Evolutionary conservation across 1,284 basidiomycete species (phyloP), one percentile per base, ranked within the genome.

Genomic region (Microbotryomycetes sp.): DNA sequence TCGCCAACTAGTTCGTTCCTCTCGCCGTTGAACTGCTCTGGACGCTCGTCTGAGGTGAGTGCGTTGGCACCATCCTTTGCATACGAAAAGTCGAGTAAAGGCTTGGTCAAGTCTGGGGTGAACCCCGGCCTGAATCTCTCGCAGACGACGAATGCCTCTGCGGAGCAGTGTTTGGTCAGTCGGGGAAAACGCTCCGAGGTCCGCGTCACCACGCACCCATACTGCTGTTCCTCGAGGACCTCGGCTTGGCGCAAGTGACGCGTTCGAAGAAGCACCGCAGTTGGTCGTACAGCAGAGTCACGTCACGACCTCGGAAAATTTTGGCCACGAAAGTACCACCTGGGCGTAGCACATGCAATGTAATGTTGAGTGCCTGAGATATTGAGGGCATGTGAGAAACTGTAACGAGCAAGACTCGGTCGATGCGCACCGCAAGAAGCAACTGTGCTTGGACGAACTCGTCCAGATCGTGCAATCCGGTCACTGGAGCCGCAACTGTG

Each of bases 391-490:
- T 52, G n/a, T 11, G 47, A n/a, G n/a, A n/a, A n/a, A n/a, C n/a
- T n/a, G n/a, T n/a, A n/a, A 4, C n/a, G 45, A 56, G 27, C n/a
- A 16, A 41, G 52, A n/a, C 6, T 50, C 31, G 5, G 5, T 53
- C 7, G 7, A 21, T n/a, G 73, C 76, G 56, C 51, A 77, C 79
- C 16, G 81, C 80, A 15, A 81, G 74, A 2, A 83, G 72, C 0
- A 83, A 76, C 66, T 82, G 81, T 0, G 79, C 77, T 69, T 83
- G 81, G 5, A 82, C 76, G 63, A 80, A 81, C 29, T 81, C 81
- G 72, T 83, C 81, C 23, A 83, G 74, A 62, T 80, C 79, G 63
- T 82, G 81, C 0, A 83, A 75, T 26, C 81, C 81, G 4, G 81
- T 82, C 11, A 83, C 81, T 79, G 61, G 7, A 50, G 28, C 31